Percentiles rank a stretch among this genome's conserved stretches.
Conservation (phyloP, 2,329 filamentous ascomycete genomes). For the Xylogone sp. region DNA sequence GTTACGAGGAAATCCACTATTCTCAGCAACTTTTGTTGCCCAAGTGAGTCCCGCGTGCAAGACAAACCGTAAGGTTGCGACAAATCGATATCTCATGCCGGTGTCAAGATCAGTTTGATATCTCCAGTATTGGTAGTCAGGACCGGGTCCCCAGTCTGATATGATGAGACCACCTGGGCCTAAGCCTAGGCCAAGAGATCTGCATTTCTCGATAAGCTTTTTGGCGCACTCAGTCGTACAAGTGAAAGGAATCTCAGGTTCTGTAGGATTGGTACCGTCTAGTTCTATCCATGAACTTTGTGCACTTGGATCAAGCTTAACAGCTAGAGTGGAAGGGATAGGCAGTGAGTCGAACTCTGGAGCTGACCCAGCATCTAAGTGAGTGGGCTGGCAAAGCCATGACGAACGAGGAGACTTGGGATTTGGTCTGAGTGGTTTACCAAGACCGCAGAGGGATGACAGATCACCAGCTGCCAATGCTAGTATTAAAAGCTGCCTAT, state of each 20-base stretch:
- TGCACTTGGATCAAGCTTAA: neutral
- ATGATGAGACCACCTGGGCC: neutral
- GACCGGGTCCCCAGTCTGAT: neutral
- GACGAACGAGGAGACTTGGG: neutral
- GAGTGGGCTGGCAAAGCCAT: neutral
- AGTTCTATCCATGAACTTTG: neutral
- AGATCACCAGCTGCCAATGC: constrained; percentile 4
- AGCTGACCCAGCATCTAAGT: neutral
- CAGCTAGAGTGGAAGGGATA: neutral
- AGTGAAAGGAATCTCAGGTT: neutral
- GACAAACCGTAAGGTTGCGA: neutral
- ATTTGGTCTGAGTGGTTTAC: neutral
- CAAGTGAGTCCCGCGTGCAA: neutral
- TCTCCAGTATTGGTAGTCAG: neutral
- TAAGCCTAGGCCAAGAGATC: neutral
- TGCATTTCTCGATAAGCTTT: neutral
- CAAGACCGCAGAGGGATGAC: constrained; percentile 1
- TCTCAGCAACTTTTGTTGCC: neutral
- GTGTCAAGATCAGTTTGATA: neutral
- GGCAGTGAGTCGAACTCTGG: neutral
- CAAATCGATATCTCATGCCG: neutral
- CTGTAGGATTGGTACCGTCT: neutral
- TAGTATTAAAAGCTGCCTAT: constrained; percentile 4
- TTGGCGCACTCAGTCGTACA: neutral
- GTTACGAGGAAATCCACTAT: neutral